A percentile compares a stretch with the other conserved stretches of the same genome.
Conservation (phyloP, 2,329 filamentous ascomycete species). For the Ophiostoma ulmi region DNA sequence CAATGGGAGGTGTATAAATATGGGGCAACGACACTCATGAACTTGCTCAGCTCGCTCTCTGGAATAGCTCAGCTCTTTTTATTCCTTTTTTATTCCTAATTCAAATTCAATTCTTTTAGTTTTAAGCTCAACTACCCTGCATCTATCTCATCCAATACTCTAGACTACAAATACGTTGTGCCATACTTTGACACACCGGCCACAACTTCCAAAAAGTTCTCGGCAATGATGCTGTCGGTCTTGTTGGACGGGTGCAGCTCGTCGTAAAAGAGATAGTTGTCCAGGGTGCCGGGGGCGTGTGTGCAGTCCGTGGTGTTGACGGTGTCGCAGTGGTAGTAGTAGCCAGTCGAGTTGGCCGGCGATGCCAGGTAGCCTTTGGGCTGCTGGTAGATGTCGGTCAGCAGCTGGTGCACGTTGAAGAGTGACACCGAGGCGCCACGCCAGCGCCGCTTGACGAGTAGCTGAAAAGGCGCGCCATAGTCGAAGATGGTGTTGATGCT, state of each 20-base stretch:
- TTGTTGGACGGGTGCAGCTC: slow-evolving; percentile 66
- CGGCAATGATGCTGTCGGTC: slow-evolving; percentile 35
- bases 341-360: slow-evolving; percentile 58
- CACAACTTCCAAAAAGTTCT: slow-evolving; percentile 40
- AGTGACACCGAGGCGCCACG: slow-evolving; percentile 57
- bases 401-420: slow-evolving; percentile 61
- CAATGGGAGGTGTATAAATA: background rate
- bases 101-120: background rate
- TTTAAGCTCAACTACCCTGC: background rate
- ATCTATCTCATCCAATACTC: background rate
- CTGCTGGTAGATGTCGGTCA: slow-evolving; percentile 59
- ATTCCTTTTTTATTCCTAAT: background rate
- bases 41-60: background rate
- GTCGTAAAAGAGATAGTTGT: slow-evolving; percentile 68
- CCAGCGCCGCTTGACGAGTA: slow-evolving; percentile 44
- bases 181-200: slow-evolving; percentile 39
- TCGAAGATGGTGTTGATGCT: slow-evolving; percentile 46
- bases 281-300: slow-evolving; percentile 39
- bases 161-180: slow-evolving; percentile 24
- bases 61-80: background rate
- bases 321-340: slow-evolving; percentile 49
- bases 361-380: slow-evolving; percentile 58
- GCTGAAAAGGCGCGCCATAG: slow-evolving; percentile 47
- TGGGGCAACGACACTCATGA: background rate
- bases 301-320: slow-evolving; percentile 35